These are phyloP conservation scores for Hericium alpestre DNA, from an alignment of 768 basidiomycete species.

Conservation along the genomic window DNA sequence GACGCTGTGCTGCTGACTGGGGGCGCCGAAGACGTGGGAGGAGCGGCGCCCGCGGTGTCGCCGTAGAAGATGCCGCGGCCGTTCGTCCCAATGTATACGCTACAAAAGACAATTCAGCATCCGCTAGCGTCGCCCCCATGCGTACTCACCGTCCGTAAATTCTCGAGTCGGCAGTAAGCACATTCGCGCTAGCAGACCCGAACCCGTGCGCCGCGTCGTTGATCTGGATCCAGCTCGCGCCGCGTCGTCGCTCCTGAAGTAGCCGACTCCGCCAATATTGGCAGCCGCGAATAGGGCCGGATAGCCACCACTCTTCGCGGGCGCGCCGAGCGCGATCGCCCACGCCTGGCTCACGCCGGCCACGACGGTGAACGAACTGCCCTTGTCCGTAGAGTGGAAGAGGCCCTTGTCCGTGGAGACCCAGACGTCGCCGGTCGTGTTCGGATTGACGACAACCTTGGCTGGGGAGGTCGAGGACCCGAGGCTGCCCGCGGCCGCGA, in stretches of 20 bases:
- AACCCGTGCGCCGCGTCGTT: conserved; percentile 50
- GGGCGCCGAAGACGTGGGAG: conserved; percentile 7
- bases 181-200: conserved; percentile 36
- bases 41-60: conserved; percentile 12
- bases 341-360: conserved; percentile 40
- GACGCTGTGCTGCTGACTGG: conserved; percentile 18
- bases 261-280: conserved; percentile 37
- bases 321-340: conserved; percentile 49
- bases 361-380: conserved; percentile 37
- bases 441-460: conserved; percentile 45
- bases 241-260: conserved; percentile 48
- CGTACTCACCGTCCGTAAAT: conserved; percentile 40
- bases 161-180: conserved; percentile 41
- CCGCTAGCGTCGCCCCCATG: neutral
- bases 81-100: conserved; percentile 53
- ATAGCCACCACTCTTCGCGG: conserved; percentile 33
- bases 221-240: conserved; percentile 48
- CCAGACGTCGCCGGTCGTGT: conserved; percentile 51
- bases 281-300: conserved; percentile 49
- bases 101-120: conserved; percentile 11
- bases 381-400: conserved; percentile 47
- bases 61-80: conserved; percentile 46
- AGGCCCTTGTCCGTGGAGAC: conserved; percentile 48
- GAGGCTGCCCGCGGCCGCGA: conserved; percentile 31
- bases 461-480: conserved; percentile 37